Evolutionary conservation across 331 rosid genomes (phyloP).

Genomic region (Malus hybrid): DNA sequence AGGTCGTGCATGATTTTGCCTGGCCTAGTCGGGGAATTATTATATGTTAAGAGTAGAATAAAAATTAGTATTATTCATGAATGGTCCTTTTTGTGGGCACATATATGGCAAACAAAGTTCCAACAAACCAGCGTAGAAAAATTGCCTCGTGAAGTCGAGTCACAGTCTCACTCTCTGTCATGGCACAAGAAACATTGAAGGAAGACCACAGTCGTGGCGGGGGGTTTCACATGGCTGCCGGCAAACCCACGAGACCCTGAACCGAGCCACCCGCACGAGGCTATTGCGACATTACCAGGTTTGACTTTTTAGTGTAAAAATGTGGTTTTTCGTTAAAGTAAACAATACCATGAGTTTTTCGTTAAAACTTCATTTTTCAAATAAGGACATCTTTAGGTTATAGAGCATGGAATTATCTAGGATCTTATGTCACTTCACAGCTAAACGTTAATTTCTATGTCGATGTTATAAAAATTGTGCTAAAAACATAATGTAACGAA

Average conservation of each 20-base stretch:
- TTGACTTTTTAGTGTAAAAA: no score
- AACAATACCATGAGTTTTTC: no score
- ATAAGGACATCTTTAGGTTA: no score
- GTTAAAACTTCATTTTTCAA: no score
- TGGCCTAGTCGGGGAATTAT: no score
- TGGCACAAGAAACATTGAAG: not conserved
- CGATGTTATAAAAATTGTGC: no score
- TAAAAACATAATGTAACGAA: no score
- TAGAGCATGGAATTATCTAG: no score
- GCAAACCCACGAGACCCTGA: constrained; percentile 25
- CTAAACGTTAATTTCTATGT: rapidly evolving
- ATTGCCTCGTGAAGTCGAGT: constrained; percentile 19
- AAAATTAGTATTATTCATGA: not conserved
- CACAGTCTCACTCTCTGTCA: constrained; percentile 13
- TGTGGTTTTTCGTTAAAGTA: no score
- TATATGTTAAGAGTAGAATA: no score
- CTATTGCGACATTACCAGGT: not conserved
- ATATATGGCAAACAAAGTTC: not conserved
- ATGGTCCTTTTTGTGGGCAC: constrained; percentile 5
- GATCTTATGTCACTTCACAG: no score
- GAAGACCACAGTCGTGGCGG: not conserved
- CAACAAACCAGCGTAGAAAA: constrained; percentile 17
- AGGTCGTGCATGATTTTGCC: no score
- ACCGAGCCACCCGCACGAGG: constrained; percentile 16
- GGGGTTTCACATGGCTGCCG: constrained; percentile 27